Conservation (phyloP, 805 yeast genomes). For the Hanseniaspora nectarophila region DNA sequence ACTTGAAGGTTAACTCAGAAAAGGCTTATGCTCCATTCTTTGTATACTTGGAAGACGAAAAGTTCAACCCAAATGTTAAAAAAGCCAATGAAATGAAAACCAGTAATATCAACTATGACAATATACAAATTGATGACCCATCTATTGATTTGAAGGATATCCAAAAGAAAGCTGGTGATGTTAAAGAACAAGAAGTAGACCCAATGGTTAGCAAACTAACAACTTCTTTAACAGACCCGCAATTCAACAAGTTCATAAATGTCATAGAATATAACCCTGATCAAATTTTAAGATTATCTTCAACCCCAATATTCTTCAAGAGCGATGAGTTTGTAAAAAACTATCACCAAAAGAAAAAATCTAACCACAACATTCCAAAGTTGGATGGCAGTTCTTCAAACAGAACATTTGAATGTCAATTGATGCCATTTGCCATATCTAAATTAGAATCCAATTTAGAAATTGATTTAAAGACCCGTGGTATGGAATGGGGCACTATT, state of each 20-base stretch:
- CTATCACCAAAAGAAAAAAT: neutral
- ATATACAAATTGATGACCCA: slow-evolving; percentile 40
- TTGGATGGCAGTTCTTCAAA: slow-evolving; percentile 28
- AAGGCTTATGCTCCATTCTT: slow-evolving; percentile 49
- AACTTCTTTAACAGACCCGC: slow-evolving; percentile 55
- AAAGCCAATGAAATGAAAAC: slow-evolving; percentile 37
- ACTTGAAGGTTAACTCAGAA: slow-evolving; percentile 19
- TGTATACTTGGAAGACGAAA: slow-evolving; percentile 63
- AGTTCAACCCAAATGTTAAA: slow-evolving; percentile 39
- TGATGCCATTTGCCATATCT: slow-evolving; percentile 87
- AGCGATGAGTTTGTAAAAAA: slow-evolving; percentile 10
- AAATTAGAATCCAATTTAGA: slow-evolving; percentile 52
- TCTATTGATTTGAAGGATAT: slow-evolving; percentile 28
- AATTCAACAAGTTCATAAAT: slow-evolving; percentile 67
- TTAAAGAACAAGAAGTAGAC: slow-evolving; percentile 19
- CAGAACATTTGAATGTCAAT: slow-evolving; percentile 70
- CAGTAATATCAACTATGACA: slow-evolving; percentile 24
- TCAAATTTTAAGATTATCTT: slow-evolving; percentile 59
- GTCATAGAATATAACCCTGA: slow-evolving; percentile 68
- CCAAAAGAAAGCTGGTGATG: slow-evolving; percentile 18
- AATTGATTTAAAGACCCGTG: slow-evolving; percentile 36
- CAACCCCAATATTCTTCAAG: slow-evolving; percentile 15
- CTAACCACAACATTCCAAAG: neutral
- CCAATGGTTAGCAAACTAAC: slow-evolving; percentile 40
- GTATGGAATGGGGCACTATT: slow-evolving; percentile 98